These are phyloP conservation scores for Coffea canephora DNA, from an alignment of 257 asterid genomes.

Conservation along the genomic window DNA sequence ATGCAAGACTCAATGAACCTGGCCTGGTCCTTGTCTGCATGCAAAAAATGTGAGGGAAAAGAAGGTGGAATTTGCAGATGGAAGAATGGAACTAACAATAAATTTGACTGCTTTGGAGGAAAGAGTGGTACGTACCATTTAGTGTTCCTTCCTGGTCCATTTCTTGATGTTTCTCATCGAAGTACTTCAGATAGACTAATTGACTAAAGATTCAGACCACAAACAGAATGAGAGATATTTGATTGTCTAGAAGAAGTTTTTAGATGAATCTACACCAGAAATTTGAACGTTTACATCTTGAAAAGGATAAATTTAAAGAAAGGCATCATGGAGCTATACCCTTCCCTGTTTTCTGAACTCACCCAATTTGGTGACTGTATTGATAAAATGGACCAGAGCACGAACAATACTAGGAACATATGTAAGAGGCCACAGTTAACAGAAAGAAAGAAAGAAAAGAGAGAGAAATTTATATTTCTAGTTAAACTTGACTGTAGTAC, in stretches of 20 bases:
- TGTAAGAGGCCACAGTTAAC: too few relatives aligned
- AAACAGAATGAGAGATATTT: too few relatives aligned
- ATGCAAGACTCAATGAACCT: background rate
- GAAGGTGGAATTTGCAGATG: conserved; percentile 1
- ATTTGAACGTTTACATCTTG: too few relatives aligned
- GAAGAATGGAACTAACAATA: background rate
- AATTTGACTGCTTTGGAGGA: background rate
- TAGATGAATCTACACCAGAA: too few relatives aligned
- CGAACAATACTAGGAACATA: too few relatives aligned
- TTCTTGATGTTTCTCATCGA: background rate
- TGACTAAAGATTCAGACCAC: too few relatives aligned
- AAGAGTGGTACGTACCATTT: background rate
- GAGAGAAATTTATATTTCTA: too few relatives aligned
- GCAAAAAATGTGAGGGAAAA: background rate
- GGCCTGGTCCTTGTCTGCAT: background rate
- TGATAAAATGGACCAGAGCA: too few relatives aligned
- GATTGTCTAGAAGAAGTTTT: background rate
- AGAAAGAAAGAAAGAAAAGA: background rate
- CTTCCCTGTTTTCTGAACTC: too few relatives aligned
- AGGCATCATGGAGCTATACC: rapidly evolving
- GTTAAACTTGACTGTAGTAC: background rate
- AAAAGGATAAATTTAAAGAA: too few relatives aligned
- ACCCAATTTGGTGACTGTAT: too few relatives aligned
- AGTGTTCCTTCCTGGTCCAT: too few relatives aligned
- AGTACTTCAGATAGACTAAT: background rate